Percentiles rank a stretch among this genome's conserved stretches.
Evolutionary conservation across 164 flowering plant genomes (phyloP).

Genomic region (Houttuynia cordata): DNA sequence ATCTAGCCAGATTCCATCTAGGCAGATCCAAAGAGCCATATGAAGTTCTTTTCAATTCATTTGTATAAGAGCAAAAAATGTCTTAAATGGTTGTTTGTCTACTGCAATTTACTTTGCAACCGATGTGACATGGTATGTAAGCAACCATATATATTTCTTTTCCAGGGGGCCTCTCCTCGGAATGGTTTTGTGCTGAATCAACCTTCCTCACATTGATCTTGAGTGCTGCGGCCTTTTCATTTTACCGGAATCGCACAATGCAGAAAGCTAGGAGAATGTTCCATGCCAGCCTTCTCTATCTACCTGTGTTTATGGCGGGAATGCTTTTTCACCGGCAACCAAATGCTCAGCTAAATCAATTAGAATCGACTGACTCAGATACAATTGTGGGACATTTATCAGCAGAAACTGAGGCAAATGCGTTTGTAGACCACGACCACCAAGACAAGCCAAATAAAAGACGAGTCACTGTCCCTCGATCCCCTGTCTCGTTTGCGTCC

Average conservation of each 20-base stretch:
- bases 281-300: slow-evolving; percentile 83
- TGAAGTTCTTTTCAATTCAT: too few relatives aligned
- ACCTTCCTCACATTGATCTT: slow-evolving; percentile 54
- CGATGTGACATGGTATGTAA: neutral
- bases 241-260: slow-evolving; percentile 46
- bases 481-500: slow-evolving; percentile 84
- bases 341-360: slow-evolving; percentile 23
- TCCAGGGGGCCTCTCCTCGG: slow-evolving; percentile 79
- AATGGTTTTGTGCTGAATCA: slow-evolving; percentile 84
- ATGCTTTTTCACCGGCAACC: slow-evolving; percentile 56
- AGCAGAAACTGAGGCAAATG: neutral
- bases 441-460: slow-evolving; percentile 3
- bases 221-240: slow-evolving; percentile 55
- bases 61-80: neutral
- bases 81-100: too few relatives aligned
- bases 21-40: too few relatives aligned
- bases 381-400: slow-evolving; percentile 7
- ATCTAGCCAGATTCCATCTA: too few relatives aligned
- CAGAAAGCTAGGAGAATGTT: slow-evolving; percentile 76
- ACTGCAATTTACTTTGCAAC: neutral
- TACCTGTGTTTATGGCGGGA: slow-evolving; percentile 85
- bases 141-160: neutral
- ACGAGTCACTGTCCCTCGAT: neutral
- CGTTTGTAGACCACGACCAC: slow-evolving; percentile 3
- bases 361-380: slow-evolving; percentile 11